Percentiles rank a stretch among this genome's conserved stretches.
phyloP scores from a whole-genome alignment of 2,329 filamentous ascomycete species.

The Ophiobolus disseminans region DNA sequence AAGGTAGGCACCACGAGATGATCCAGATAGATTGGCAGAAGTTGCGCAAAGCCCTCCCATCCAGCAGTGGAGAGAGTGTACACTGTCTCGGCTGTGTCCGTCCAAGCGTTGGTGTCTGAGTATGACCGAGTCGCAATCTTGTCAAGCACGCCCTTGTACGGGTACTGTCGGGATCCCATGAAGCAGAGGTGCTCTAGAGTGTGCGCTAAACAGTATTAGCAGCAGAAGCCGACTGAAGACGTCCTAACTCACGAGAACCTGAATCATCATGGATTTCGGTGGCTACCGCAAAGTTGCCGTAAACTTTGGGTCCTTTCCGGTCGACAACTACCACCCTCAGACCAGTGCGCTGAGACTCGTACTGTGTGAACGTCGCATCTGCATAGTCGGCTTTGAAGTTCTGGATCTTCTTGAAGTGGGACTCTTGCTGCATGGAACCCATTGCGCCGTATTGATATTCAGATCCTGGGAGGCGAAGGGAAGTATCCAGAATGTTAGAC shows the following conservation, averaged over 20 bases:
- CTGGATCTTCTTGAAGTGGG: constrained; percentile 82
- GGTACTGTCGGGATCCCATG: constrained; percentile 86
- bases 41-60: constrained; percentile 96
- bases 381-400: constrained; percentile 90
- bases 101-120: constrained; percentile 96
- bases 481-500: too few species aligned
- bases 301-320: constrained; percentile 85
- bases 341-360: constrained; percentile 92
- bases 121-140: constrained; percentile 94
- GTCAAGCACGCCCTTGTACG: constrained; percentile 93
- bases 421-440: constrained; percentile 47
- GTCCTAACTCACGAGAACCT: constrained; percentile 66
- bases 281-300: constrained; percentile 92
- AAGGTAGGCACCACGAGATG: constrained; percentile 90
- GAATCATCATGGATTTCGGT: constrained; percentile 99
- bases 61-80: constrained; percentile 95
- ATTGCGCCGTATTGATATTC: constrained; percentile 29
- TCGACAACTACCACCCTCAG: constrained; percentile 95
- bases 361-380: constrained; percentile 86
- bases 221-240: background rate
- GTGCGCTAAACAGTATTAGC: constrained; percentile 47
- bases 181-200: constrained; percentile 62
- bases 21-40: constrained; percentile 92
- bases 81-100: constrained; percentile 92
- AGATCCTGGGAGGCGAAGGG: constrained; percentile 7